Percentiles rank a stretch among this genome's conserved stretches.
phyloP scores from a whole-genome alignment of 2,329 filamentous ascomycete genomes.

The Stylonectria norvegica region DNA sequence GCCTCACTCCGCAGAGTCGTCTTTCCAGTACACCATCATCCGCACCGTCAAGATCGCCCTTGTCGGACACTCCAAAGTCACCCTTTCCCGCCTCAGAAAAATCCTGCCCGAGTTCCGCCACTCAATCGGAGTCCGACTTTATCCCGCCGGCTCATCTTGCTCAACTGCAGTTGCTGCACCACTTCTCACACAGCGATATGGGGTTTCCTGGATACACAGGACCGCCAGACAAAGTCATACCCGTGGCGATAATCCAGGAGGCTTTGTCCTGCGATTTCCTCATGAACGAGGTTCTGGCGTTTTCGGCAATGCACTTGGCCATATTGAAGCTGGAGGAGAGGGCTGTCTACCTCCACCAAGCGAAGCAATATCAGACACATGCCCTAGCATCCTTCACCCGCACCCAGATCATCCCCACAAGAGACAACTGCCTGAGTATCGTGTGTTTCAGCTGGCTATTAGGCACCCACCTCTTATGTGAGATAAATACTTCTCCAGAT shows the following conservation, averaged over 20 bases:
- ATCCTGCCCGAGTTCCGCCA: neutral
- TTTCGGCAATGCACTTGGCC: constrained; percentile 37
- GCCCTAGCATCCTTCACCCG: constrained; percentile 30
- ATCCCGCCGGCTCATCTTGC: constrained; percentile 5
- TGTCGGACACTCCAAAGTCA: neutral
- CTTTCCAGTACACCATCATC: neutral
- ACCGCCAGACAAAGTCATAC: neutral
- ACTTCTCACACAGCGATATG: constrained; percentile 5
- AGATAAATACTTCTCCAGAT: constrained; percentile 17
- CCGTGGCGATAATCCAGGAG: constrained; percentile 1
- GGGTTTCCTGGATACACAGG: neutral
- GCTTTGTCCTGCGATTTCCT: constrained; percentile 23
- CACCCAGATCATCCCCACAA: constrained; percentile 11
- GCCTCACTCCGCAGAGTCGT: neutral
- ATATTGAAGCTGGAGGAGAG: constrained; percentile 11
- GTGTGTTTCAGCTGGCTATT: constrained; percentile 36
- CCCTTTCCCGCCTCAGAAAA: neutral
- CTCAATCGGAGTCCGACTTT: constrained; percentile 13
- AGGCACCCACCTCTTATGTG: constrained; percentile 42
- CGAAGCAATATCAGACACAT: constrained; percentile 35
- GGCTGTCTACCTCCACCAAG: constrained; percentile 28
- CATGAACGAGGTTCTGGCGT: constrained; percentile 38
- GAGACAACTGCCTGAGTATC: constrained; percentile 28
- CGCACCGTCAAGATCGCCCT: neutral
- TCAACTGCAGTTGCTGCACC: constrained; percentile 25